Evolutionary conservation across 352 stramenopile species (phyloP), one percentile per base, ranked within the genome.

Genomic region (Pythium brassicae): DNA sequence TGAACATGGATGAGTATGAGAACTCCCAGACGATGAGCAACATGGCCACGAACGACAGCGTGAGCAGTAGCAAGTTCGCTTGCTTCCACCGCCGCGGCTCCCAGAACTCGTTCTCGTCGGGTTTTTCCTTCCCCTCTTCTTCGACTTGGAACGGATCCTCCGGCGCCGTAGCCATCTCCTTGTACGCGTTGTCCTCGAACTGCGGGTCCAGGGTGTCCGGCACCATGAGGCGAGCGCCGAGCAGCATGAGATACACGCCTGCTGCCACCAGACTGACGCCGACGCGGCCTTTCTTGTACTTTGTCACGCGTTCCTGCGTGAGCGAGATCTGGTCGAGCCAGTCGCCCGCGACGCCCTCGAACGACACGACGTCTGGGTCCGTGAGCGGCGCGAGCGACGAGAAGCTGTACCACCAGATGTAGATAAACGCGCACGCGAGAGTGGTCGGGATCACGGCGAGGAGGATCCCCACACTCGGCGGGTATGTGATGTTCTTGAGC

Each of bases 1-100:
- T 92, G 57, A 98, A 99, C 20, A 68, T 61, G 19, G 81, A 57
- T 25, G 93, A 98, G 76, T 98, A 99, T 10, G 89, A 97, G 61
- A 99, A 98, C 66, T 99, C 96, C 77, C 91, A 97, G n/a, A 98
- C 74, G 40, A 95, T 72, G n/a, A 98, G 72, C 51, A 98, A 71
- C 17, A 86, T 57, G 29, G 72, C 70, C 73, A 97, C 84, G 57
- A 97, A 84, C 19, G 61, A 71, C n/a, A 97, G 56, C 1, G 84
- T 87, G 11, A 76, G 74, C 29, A 96, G 75, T 35, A 98, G 52
- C n/a, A 98, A 83, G 56, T 98, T 96, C 35, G 78, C 76, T 22
- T 92, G 77, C 63, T 98, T 98, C 87, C 95, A 98, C 14, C 69
- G 55, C 9, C 85, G 68, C 5, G 87, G 86, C 48, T 85, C 72